phyloP scores from a whole-genome alignment of 371 early-diverging fungal species.

The Mucor racemosus region DNA sequence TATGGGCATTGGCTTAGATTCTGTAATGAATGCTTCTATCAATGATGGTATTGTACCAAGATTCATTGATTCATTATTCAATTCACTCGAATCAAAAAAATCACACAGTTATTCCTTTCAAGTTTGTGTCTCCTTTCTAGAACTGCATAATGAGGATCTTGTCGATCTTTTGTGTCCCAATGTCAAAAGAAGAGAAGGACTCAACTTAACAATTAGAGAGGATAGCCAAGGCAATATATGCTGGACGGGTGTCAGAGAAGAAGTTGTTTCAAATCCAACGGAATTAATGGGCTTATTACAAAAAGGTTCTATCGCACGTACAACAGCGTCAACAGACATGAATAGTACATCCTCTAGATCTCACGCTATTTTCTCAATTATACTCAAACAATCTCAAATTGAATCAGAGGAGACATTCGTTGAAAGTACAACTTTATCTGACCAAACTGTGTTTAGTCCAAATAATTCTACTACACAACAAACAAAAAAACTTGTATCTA shows the following conservation, averaged over 20 bases:
- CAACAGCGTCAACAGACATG: constrained; percentile 97
- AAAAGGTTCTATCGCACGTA: constrained; percentile 82
- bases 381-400: constrained; percentile 58
- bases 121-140: constrained; percentile 79
- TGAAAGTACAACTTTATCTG: neutral
- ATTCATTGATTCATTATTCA: constrained; percentile 74
- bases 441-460: constrained; percentile 6
- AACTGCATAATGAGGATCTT: constrained; percentile 96
- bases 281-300: constrained; percentile 71
- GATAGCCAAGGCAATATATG: constrained; percentile 89
- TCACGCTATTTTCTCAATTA: constrained; percentile 97
- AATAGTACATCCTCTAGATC: constrained; percentile 94
- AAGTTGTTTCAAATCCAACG: constrained; percentile 66
- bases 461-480: constrained; percentile 6
- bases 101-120: constrained; percentile 57
- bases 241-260: constrained; percentile 89
- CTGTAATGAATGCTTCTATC: constrained; percentile 21
- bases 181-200: constrained; percentile 62
- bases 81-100: constrained; percentile 40
- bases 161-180: constrained; percentile 75
- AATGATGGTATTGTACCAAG: constrained; percentile 86
- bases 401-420: neutral
- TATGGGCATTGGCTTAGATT: constrained; percentile 55
- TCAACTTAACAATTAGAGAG: constrained; percentile 74
- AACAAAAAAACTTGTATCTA: constrained; percentile 49